Evolutionary conservation across 2,329 filamentous ascomycete species (phyloP).

Genomic region (Purpureocillium lavendulum): DNA sequence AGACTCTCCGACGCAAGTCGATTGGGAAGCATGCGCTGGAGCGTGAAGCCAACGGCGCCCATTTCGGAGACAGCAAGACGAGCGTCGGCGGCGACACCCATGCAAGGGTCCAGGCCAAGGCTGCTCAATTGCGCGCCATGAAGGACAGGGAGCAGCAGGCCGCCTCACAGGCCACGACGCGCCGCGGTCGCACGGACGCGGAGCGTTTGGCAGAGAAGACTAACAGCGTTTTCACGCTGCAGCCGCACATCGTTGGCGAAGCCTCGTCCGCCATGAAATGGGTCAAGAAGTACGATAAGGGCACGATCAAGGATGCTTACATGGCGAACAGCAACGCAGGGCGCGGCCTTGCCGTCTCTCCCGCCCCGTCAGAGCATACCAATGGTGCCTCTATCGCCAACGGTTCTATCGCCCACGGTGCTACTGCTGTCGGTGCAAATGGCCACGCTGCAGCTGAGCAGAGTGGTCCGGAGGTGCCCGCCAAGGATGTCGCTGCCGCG

Average conservation of each 20-base stretch:
- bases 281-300: conserved; percentile 91
- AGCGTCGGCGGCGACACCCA: conserved; percentile 88
- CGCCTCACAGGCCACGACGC: conserved; percentile 29
- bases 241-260: conserved; percentile 75
- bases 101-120: conserved; percentile 85
- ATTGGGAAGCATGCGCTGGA: conserved; percentile 52
- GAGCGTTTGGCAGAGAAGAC: conserved; percentile 62
- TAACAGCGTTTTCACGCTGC: conserved; percentile 81
- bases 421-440: not conserved
- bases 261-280: conserved; percentile 94
- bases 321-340: conserved; percentile 66
- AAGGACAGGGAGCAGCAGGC: conserved; percentile 50
- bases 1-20: conserved; percentile 60
- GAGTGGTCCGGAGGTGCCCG: conserved; percentile 30
- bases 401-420: too few relatives aligned
- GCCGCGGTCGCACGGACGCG: conserved; percentile 47
- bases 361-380: conserved; percentile 24
- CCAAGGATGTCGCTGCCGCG: conserved; percentile 23
- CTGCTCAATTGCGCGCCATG: conserved; percentile 69
- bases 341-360: conserved; percentile 42
- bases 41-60: conserved; percentile 32
- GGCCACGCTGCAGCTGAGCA: not conserved
- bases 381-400: conserved; percentile 13
- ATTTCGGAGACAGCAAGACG: conserved; percentile 57
- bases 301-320: conserved; percentile 78